Evolutionary conservation across 805 yeast genomes (phyloP), one percentile per base, ranked within the genome.

Genomic region (Sungouiozyma intestinalis): DNA sequence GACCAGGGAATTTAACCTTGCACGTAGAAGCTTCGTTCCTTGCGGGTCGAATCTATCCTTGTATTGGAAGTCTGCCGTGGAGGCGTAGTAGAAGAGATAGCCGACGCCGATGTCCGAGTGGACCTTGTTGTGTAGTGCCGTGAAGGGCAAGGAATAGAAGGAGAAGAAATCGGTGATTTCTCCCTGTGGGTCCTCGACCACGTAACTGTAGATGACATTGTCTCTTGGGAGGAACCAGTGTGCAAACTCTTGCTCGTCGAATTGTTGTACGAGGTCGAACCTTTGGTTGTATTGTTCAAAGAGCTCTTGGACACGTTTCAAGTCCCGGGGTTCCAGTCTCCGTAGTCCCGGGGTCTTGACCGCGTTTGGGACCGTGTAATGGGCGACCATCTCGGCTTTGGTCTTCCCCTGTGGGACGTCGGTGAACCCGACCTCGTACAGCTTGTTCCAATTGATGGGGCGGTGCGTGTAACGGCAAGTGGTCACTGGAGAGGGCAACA

Each of bases 381-480:
- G 69, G 9, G 86, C 83, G 35, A 79, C 71, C 87, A 81, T 82
- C 44, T 76, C 76, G 34, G 69, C 55, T 85, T 76, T 62, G 2
- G 96, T 80, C 42, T 76, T 76, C 43, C 72, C 74, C 14, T 73
- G 69, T 8, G 96, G 97, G 44, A 87, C 68, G 41, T 77, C 79
- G 11, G 92, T 79, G 54, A 92, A 92, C 0, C 95, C 97, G 43
- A 87, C 95, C 41, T 86, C 95, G 55, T 83, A 70, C 18, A 92
- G 71, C 57, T 85, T 90, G 13, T 77, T 66, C 97, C 98, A 92
- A 58, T 92, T 83, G 49, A 92, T 67, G 1, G 97, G 94, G 53
- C 98, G 82, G 65, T 92, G 98, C 35, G 84, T 82, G 62, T 92
- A 92, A 46, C 97, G 74, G 59, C 94, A 81, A 2, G 85, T 78